Evolutionary conservation across 495 filamentous ascomycete genomes (phyloP), one percentile per base, ranked within the genome.

Genomic region (Xylaria longipes): DNA sequence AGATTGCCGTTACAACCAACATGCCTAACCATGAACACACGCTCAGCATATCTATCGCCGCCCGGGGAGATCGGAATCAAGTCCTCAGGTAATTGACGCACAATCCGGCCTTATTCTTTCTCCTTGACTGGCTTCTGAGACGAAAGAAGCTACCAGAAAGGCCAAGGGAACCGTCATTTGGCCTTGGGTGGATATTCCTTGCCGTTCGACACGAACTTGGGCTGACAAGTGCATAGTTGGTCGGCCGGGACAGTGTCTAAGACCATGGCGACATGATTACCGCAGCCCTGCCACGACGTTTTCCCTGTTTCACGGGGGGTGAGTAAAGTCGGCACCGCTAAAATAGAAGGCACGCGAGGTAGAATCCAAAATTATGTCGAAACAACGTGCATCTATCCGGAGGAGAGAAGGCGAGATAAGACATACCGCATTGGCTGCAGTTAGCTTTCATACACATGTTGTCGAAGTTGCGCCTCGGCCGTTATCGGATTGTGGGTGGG

Each of bases 221-320:
- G 89, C 67, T 83, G 78, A 70, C 91, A 93, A 6, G 84, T 83
- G 76, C 92, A 94, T 80, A 91, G 86, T 35, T 92, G 81, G 15
- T 82, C 76, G 39, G 84, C 80, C 3, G 90, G 86, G 31, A 93
- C 78, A 0, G 77, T 64, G 76, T 92, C 91, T 83, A 94, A 88
- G 14, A 93, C 91, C 1, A 74, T 79, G 20, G 91, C 85, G 60
- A 94, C 85, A 75, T 94, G 92, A 35, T 48, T 78, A 52, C 92
- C 92, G 81, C 92, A 94, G 68, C 92, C 92, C 73, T 80, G 85
- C 92, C 92, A 94, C 61, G 90, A 88, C 68, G 81, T 78, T 72
- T 92, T 91, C 66, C 87, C 92, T 52, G 43, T 50, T 37, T 25
- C n/a, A 20, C 27, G 22, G 54, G 57, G 15, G 31, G 27, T 20